These are phyloP conservation scores for Magnusiomyces suaveolens DNA, from an alignment of 1,139 yeast genomes.

Conservation along the genomic window DNA sequence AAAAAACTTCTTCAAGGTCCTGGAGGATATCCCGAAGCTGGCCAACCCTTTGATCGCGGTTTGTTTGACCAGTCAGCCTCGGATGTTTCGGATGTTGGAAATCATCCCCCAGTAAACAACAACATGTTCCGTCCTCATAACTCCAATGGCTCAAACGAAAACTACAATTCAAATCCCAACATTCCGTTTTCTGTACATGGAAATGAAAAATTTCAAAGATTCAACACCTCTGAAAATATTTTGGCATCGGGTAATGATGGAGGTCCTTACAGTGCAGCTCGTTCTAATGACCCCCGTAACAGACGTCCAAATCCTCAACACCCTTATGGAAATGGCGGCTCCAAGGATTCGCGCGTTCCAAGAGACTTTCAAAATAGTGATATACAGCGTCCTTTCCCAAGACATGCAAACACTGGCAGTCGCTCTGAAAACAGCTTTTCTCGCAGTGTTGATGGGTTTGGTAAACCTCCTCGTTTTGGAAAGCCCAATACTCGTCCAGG, in stretches of 20 bases:
- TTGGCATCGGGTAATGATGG: background rate
- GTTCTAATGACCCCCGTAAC: background rate
- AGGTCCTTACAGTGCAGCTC: background rate
- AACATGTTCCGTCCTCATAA: background rate
- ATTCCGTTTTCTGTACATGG: background rate
- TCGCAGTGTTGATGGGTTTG: background rate
- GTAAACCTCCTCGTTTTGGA: constrained; percentile 1
- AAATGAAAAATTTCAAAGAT: background rate
- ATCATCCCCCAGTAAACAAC: background rate
- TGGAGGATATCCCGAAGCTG: background rate
- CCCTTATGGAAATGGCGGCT: background rate
- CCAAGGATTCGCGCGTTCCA: constrained; percentile 4
- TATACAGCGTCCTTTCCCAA: background rate
- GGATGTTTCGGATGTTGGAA: constrained; percentile 6
- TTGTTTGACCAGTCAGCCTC: constrained; percentile 7
- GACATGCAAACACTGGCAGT: background rate
- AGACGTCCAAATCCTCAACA: background rate
- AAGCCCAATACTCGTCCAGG: background rate
- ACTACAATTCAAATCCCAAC: background rate
- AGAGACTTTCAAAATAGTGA: constrained; percentile 6
- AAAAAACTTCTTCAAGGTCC: background rate
- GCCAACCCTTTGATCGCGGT: constrained; percentile 6
- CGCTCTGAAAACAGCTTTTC: background rate
- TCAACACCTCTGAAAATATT: background rate
- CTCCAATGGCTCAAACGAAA: background rate